Percentiles rank a stretch among this genome's conserved stretches.
Evolutionary conservation across 2,329 filamentous ascomycete species (phyloP).

Genomic region (Colletotrichum sp.): DNA sequence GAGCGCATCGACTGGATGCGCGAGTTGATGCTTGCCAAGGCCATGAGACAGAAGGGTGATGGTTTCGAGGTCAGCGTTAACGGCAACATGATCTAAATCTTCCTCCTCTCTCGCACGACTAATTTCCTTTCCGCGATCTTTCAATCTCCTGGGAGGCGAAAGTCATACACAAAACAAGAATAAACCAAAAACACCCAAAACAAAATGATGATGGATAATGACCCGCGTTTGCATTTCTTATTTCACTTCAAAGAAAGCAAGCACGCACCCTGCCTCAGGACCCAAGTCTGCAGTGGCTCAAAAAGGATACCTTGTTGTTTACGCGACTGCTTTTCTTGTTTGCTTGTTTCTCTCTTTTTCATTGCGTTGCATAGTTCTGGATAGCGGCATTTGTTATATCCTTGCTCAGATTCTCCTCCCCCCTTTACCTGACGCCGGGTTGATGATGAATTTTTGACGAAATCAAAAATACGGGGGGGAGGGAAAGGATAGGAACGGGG

Average conservation of each 20-base stretch:
- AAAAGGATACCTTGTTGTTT: conserved; percentile 14
- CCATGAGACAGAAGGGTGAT: conserved; percentile 81
- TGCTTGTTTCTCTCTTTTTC: conserved; percentile 22
- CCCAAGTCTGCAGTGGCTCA: neutral
- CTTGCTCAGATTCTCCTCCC: conserved; percentile 23
- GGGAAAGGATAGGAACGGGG: conserved; percentile 19
- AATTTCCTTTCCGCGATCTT: neutral
- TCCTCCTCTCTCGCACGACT: neutral
- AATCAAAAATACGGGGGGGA: conserved; percentile 9
- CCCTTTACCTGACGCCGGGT: conserved; percentile 21
- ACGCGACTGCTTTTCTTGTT: conserved; percentile 21
- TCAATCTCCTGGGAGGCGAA: conserved; percentile 14
- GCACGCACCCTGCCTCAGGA: neutral
- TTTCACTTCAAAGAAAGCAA: neutral
- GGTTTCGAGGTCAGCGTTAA: conserved; percentile 85
- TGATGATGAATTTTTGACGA: conserved; percentile 27
- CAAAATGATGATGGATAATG: neutral
- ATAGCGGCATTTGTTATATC: conserved; percentile 22
- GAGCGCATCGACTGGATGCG: conserved; percentile 98
- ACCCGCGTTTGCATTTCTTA: neutral
- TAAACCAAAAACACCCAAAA: neutral
- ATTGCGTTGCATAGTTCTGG: conserved; percentile 20
- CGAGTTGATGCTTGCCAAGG: conserved; percentile 90
- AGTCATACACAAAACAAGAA: neutral
- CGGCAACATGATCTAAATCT: conserved; percentile 70